Evolutionary conservation across 2,329 filamentous ascomycete genomes (phyloP), one percentile per base, ranked within the genome.

Genomic region (Metarhizium sp.): DNA sequence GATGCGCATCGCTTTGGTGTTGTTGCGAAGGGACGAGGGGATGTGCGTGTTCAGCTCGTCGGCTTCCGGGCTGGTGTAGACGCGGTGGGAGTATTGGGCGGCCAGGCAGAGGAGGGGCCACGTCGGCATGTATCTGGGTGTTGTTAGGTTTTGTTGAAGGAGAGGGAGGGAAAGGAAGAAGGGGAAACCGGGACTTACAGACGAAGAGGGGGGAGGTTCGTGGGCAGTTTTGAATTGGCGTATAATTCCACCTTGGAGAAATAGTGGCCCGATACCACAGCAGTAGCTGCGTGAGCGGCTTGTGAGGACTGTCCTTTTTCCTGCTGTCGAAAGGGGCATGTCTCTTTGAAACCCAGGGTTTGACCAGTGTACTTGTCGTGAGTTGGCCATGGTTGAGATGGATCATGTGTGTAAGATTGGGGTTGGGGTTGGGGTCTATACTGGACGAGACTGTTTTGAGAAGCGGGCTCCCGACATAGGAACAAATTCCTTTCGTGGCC

Each of bases 1-100:
- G 66, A 95, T 85, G 16, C 88, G 84, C 85, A 92, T 92, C 29
- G 90, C 87, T 67, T 92, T 92, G 1, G 88, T 87, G n/a, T 88
- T 88, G 3, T 80, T 77, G 20, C 78, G 77, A 79, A 85, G 88
- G 67, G 91, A 83, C 3, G 87, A 82, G 40, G 84, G 78, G 40
- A 94, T 78, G 61, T 88, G 87, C 2, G 85, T 78, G 61, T 88
- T 82, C 13, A 78, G 77, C 68, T 91, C 87, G 25, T 77, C 73
- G 1, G 80, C 79, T 0, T 73, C 72, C 0, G 88, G 84, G 40
- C 79, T 78, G 46, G 80, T 77, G 67, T 95, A 95, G 2, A 88
- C 90, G 40, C 81, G 78, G 59, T 87, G 81, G 0, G 90, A 88
- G 67, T 90, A 92, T 58, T 86, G 82, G 0, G 90, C 88, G 2